Evolutionary conservation across 768 basidiomycete genomes (phyloP).

Genomic region (Lentinus brumalis): DNA sequence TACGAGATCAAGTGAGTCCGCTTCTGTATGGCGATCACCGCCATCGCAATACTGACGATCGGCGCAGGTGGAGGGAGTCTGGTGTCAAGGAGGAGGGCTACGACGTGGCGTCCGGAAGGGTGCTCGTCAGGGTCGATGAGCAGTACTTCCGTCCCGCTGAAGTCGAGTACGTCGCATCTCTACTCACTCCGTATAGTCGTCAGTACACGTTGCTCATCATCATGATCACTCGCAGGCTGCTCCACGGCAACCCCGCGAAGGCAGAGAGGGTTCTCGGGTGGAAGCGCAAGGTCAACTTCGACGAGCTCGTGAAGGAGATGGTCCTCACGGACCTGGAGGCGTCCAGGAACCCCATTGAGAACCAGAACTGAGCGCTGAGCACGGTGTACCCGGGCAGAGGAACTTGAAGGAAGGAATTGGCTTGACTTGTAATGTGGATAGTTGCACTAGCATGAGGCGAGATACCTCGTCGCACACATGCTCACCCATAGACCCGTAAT

Average conservation of each 20-base stretch:
- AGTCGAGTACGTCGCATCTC: conserved; percentile 73
- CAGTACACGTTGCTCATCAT: neutral
- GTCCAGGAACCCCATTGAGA: conserved; percentile 72
- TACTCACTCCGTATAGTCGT: neutral
- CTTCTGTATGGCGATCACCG: neutral
- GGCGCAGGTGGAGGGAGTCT: conserved; percentile 69
- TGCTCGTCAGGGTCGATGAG: conserved; percentile 83
- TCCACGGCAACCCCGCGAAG: conserved; percentile 87
- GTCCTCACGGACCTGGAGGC: conserved; percentile 80
- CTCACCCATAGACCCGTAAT: too few species aligned
- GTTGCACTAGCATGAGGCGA: too few species aligned
- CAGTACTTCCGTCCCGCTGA: conserved; percentile 94
- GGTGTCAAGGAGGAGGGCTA: conserved; percentile 80
- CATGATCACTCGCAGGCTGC: conserved; percentile 49
- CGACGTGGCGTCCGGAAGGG: conserved; percentile 65
- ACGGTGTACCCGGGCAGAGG: too few species aligned
- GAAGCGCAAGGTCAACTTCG: conserved; percentile 86
- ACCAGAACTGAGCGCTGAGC: conserved; percentile 62
- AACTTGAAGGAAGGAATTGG: too few species aligned
- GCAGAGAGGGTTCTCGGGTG: conserved; percentile 88
- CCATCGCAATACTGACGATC: neutral
- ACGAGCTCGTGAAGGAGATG: conserved; percentile 90
- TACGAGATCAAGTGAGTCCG: conserved; percentile 61
- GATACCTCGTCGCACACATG: too few species aligned
- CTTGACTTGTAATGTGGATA: too few species aligned